Evolutionary conservation across 331 rosid genomes (phyloP).

Genomic region (Pyracantha coccinea): DNA sequence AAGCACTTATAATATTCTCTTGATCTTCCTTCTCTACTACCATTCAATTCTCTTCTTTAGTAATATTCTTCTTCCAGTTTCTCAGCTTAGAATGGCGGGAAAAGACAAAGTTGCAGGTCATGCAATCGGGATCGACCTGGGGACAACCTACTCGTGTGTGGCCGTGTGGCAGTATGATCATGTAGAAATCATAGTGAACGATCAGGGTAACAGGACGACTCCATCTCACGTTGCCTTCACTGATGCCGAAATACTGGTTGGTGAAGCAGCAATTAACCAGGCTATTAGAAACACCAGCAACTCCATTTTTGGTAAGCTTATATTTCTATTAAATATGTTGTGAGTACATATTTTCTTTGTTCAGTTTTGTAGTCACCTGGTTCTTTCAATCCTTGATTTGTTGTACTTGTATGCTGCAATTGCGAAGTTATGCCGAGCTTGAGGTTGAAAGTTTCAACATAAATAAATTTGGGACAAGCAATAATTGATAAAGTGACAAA

Average conservation of each 20-base stretch:
- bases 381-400: too few species aligned
- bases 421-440: too few species aligned
- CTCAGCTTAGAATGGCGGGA: neutral
- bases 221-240: constrained; percentile 53
- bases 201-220: constrained; percentile 47
- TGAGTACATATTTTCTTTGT: too few species aligned
- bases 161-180: constrained; percentile 61
- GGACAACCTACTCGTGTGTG: constrained; percentile 55
- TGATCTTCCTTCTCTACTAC: neutral
- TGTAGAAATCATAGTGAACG: constrained; percentile 45
- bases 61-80: neutral
- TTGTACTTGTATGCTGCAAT: too few species aligned
- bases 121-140: constrained; percentile 16
- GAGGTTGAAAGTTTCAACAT: too few species aligned
- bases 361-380: too few species aligned
- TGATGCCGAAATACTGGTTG: constrained; percentile 43
- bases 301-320: neutral
- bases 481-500: too few species aligned
- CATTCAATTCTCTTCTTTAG: neutral
- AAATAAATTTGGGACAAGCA: too few species aligned
- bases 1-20: too few species aligned
- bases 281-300: neutral
- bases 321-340: too few species aligned
- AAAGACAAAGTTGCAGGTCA: neutral
- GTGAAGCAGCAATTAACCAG: constrained; percentile 4